phyloP scores from a whole-genome alignment of 2,329 filamentous ascomycete genomes.

The Microcyclosporella mali region DNA sequence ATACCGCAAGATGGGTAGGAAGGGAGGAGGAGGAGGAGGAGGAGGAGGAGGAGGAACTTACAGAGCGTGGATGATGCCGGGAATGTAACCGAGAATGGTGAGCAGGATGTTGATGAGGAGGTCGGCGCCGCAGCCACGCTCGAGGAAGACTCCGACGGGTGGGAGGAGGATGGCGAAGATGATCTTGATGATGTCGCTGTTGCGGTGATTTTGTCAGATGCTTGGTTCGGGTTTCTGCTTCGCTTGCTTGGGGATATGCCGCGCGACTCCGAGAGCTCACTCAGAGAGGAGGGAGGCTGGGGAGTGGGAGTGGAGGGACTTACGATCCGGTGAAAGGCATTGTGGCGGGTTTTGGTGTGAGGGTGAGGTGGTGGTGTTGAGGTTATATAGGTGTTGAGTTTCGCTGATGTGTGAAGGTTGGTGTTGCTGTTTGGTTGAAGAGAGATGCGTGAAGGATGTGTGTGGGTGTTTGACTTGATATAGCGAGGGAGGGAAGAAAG shows the following conservation, averaged over 20 bases:
- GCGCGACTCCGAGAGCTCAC: slow-evolving; percentile 9
- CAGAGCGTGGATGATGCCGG: slow-evolving; percentile 79
- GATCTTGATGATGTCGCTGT: slow-evolving; percentile 71
- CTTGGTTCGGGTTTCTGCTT: not conserved
- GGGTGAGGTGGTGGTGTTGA: not conserved
- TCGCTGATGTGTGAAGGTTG: no score
- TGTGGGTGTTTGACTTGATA: no score
- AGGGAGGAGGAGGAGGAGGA: no score
- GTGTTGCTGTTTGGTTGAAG: no score
- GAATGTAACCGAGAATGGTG: slow-evolving; percentile 45
- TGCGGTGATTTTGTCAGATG: slow-evolving; percentile 3
- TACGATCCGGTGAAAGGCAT: slow-evolving; percentile 58
- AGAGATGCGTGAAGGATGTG: no score
- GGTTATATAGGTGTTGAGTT: slow-evolving; percentile 4
- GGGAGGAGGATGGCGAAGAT: slow-evolving; percentile 85
- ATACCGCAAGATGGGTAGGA: no score
- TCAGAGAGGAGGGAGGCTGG: not conserved
- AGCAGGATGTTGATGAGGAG: slow-evolving; percentile 76
- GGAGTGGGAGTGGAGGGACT: slow-evolving; percentile 18
- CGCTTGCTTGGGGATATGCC: not conserved
- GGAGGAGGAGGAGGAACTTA: slow-evolving; percentile 36
- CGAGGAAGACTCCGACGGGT: slow-evolving; percentile 87
- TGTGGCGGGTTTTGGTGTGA: slow-evolving; percentile 28
- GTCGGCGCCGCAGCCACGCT: slow-evolving; percentile 81
- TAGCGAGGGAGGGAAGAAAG: no score